Percentiles rank a stretch among this genome's conserved stretches.
Evolutionary conservation across 148 eudicot species (phyloP).

Genomic region (Nepenthes gracilis): DNA sequence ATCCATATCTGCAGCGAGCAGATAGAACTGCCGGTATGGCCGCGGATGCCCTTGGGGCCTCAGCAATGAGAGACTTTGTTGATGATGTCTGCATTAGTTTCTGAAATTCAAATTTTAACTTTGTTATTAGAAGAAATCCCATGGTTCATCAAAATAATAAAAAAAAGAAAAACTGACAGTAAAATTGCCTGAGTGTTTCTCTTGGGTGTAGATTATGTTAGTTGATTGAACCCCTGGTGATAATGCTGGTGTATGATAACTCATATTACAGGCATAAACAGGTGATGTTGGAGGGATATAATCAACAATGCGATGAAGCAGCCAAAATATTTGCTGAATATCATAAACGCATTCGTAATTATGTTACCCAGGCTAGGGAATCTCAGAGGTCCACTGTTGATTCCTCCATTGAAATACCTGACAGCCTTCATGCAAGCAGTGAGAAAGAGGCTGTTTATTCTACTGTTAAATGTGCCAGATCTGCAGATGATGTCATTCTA

Average conservation of each 20-base stretch:
- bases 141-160: too few relatives aligned
- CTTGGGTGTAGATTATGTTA: background rate
- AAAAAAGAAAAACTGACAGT: too few relatives aligned
- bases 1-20: too few relatives aligned
- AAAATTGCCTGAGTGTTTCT: background rate
- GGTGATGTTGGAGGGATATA: slow-evolving; percentile 80
- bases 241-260: slow-evolving; percentile 4
- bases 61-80: too few relatives aligned
- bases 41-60: too few relatives aligned
- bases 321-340: slow-evolving; percentile 93
- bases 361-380: slow-evolving; percentile 78
- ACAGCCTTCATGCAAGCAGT: slow-evolving; percentile 35
- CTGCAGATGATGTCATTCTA: slow-evolving; percentile 81
- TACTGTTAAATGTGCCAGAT: slow-evolving; percentile 69
- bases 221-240: background rate
- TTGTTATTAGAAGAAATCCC: too few relatives aligned
- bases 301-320: slow-evolving; percentile 96
- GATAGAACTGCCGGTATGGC: too few relatives aligned
- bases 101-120: too few relatives aligned
- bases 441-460: slow-evolving; percentile 78
- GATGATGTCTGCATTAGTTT: too few relatives aligned
- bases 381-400: slow-evolving; percentile 49
- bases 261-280: slow-evolving; percentile 79
- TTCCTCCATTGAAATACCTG: slow-evolving; percentile 46
- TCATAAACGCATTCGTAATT: slow-evolving; percentile 76